Evolutionary conservation across 208 protist genomes (phyloP).

Genomic region (Trypanosoma boissoni): DNA sequence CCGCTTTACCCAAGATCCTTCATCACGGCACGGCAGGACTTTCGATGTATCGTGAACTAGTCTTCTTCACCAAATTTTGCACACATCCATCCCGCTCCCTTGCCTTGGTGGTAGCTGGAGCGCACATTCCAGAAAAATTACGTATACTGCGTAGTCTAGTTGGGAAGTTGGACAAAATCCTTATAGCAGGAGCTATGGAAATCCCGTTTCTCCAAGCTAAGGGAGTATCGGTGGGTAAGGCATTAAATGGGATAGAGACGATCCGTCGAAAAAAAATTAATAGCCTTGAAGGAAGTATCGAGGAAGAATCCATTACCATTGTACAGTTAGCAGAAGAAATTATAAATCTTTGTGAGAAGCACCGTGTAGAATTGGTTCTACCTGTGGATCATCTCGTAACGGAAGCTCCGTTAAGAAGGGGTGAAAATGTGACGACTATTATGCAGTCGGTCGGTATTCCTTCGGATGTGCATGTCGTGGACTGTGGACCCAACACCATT

Average conservation of each 20-base stretch:
- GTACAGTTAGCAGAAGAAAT: conserved; percentile 79
- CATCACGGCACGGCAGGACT: conserved; percentile 69
- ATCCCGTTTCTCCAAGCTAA: conserved; percentile 66
- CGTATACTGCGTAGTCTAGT: conserved; percentile 61
- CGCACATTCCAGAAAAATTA: conserved; percentile 52
- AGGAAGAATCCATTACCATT: conserved; percentile 34
- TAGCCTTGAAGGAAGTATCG: neutral
- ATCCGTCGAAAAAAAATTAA: conserved; percentile 15
- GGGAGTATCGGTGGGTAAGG: conserved; percentile 31
- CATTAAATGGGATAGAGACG: conserved; percentile 13
- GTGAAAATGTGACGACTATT: conserved; percentile 23
- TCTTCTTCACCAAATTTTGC: conserved; percentile 77
- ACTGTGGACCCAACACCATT: conserved; percentile 87
- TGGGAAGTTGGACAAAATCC: conserved; percentile 67
- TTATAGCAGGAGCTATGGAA: conserved; percentile 56
- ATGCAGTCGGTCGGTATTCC: conserved; percentile 55
- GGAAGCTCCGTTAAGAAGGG: conserved; percentile 36
- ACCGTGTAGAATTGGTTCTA: conserved; percentile 95
- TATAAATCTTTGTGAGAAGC: conserved; percentile 86
- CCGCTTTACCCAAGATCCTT: conserved; percentile 61
- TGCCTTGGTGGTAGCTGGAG: conserved; percentile 52
- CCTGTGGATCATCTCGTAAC: conserved; percentile 95
- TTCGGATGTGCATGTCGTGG: conserved; percentile 81
- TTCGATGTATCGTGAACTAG: conserved; percentile 71
- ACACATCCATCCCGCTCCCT: conserved; percentile 54